A percentile compares a stretch with the other conserved stretches of the same genome.
These are phyloP conservation scores for sorghum (Sorghum bicolor) DNA, from an alignment of 176 grass and related monocot species.

Conservation along the genomic window DNA sequence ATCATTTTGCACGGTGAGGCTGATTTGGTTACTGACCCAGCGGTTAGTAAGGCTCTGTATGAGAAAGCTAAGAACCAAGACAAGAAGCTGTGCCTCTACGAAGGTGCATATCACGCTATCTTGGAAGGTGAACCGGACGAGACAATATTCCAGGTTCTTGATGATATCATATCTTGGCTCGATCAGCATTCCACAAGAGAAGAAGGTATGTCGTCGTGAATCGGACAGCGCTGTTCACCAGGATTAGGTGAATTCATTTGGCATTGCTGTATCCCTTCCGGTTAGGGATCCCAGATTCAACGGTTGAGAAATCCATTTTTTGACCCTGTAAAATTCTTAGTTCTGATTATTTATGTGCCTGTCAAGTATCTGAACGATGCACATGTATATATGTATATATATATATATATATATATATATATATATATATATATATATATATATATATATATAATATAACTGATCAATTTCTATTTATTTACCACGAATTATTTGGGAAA, in stretches of 20 bases:
- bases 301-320: conserved; percentile 1
- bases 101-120: conserved; percentile 69
- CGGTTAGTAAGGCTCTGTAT: conserved; percentile 91
- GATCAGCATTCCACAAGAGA: conserved; percentile 52
- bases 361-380: background rate
- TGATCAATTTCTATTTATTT: background rate
- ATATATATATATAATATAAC: too few species aligned
- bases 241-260: background rate
- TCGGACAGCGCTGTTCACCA: background rate
- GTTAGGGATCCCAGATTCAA: background rate
- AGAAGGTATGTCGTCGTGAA: conserved; percentile 34
- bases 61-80: conserved; percentile 77
- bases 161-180: conserved; percentile 88
- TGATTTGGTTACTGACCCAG: conserved; percentile 79
- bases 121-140: conserved; percentile 92
- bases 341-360: background rate
- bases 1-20: conserved; percentile 83
- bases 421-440: too few species aligned
- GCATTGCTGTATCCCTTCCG: background rate
- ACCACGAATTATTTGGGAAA: background rate
- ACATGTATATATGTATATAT: background rate
- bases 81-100: conserved; percentile 79
- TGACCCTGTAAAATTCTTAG: background rate
- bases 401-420: too few species aligned
- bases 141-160: conserved; percentile 70